Evolutionary conservation across 768 basidiomycete species (phyloP).

Genomic region (Cubamyces sp.): DNA sequence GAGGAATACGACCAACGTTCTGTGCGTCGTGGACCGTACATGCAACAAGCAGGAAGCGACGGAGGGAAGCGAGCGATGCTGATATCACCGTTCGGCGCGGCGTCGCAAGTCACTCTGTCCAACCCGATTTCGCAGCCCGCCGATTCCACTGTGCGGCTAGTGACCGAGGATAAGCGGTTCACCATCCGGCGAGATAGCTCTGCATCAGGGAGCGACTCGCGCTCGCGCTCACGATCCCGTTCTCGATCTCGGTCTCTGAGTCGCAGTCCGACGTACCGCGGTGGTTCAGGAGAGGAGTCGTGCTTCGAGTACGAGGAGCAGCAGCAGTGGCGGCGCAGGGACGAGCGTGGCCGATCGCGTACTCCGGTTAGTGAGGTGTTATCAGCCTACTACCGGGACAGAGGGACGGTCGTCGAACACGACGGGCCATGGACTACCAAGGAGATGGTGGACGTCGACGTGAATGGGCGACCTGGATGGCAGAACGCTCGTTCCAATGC

Average conservation of each 20-base stretch:
- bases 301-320: slow-evolving; percentile 11
- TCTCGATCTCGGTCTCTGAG: neutral
- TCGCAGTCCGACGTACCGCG: neutral
- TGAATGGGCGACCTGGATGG: neutral
- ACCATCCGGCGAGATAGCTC: slow-evolving; percentile 4
- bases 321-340: slow-evolving; percentile 9
- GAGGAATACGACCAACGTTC: neutral
- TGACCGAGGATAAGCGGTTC: slow-evolving; percentile 16
- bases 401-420: slow-evolving; percentile 5
- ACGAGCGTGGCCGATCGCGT: slow-evolving; percentile 9
- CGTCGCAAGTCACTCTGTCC: slow-evolving; percentile 24
- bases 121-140: slow-evolving; percentile 17
- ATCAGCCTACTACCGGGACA: slow-evolving; percentile 25
- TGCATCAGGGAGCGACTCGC: slow-evolving; percentile 8
- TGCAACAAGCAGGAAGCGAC: slow-evolving; percentile 2
- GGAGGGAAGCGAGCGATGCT: slow-evolving; percentile 8
- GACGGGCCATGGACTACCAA: slow-evolving; percentile 33
- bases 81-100: slow-evolving; percentile 18
- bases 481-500: neutral
- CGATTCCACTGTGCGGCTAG: slow-evolving; percentile 28
- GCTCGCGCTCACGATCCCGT: neutral
- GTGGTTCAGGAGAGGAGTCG: slow-evolving; percentile 7
- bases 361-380: slow-evolving; percentile 25
- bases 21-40: slow-evolving; percentile 2
- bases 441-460: slow-evolving; percentile 36